Conservation (phyloP, 228 moss, liverwort and hornwort genomes). For the Sphagnum fallax region DNA sequence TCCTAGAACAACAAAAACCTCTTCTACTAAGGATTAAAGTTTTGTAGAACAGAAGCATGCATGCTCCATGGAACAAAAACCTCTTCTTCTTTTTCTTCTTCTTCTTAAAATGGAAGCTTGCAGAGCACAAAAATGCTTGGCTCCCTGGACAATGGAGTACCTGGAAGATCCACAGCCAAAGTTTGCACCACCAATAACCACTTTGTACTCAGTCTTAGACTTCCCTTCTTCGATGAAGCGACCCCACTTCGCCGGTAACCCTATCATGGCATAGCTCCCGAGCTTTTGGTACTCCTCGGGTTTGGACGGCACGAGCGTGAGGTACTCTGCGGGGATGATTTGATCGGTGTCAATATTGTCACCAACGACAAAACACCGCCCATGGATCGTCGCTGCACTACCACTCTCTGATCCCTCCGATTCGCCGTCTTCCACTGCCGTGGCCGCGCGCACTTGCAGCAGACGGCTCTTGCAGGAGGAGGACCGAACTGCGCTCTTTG, state of each 20-base stretch:
- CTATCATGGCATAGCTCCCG: slow-evolving; percentile 94
- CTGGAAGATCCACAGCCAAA: slow-evolving; percentile 96
- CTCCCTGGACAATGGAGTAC: slow-evolving; percentile 3
- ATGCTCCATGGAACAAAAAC: no score
- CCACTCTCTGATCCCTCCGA: no score
- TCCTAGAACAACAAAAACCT: no score
- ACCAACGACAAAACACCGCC: slow-evolving; percentile 82
- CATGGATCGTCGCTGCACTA: slow-evolving; percentile 40
- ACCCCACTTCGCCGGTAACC: slow-evolving; percentile 67
- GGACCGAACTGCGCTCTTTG: no score
- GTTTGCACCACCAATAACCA: slow-evolving; percentile 80
- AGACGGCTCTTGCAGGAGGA: no score
- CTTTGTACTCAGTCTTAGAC: slow-evolving; percentile 60
- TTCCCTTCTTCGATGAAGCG: slow-evolving; percentile 65
- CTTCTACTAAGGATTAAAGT: no score
- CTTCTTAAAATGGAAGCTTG: no score
- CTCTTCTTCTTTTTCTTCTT: no score
- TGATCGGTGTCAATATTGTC: slow-evolving; percentile 99
- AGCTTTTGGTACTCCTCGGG: slow-evolving; percentile 96
- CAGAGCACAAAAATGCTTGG: no score
- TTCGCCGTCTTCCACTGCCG: no score
- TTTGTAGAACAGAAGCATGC: no score
- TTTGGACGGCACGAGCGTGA: slow-evolving; percentile 88
- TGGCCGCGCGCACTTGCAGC: no score
- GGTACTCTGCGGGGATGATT: slow-evolving; percentile 89